Percentiles rank a stretch among this genome's conserved stretches.
These are phyloP conservation scores for Barbarea vulgaris DNA, from an alignment of 345 rosid genomes.

Conservation along the genomic window DNA sequence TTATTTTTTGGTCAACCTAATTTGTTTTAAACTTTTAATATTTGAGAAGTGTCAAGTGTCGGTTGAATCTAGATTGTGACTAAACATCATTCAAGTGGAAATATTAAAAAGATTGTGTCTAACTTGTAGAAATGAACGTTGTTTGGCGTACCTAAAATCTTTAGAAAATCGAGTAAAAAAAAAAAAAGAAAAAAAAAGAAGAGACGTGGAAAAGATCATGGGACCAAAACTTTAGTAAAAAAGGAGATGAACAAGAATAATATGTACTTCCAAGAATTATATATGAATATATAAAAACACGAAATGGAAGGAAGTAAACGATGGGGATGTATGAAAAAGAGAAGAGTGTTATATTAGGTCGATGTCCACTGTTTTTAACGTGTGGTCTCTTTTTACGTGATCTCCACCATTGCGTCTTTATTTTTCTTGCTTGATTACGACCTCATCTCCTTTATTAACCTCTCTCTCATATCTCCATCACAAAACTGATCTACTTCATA, in stretches of 20 bases:
- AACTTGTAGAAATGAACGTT: neutral
- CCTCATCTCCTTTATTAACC: conserved; percentile 12
- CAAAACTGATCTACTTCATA: neutral
- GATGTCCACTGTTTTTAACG: conserved; percentile 35
- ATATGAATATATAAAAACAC: neutral
- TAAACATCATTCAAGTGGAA: conserved; percentile 2
- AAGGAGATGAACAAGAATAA: conserved; percentile 18
- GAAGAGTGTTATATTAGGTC: conserved; percentile 32
- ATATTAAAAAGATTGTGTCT: neutral
- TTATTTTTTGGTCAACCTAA: neutral
- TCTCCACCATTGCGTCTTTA: conserved; percentile 27
- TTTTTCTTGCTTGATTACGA: conserved; percentile 30
- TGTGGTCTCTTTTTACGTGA: conserved; percentile 29
- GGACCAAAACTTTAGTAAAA: conserved; percentile 26
- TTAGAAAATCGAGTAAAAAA: neutral
- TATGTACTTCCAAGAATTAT: conserved; percentile 16
- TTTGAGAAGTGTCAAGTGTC: neutral
- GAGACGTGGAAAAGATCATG: conserved; percentile 10
- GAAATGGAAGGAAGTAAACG: conserved; percentile 17
- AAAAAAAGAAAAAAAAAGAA: neutral
- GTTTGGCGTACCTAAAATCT: neutral
- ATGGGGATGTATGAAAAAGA: conserved; percentile 29
- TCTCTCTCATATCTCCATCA: neutral
- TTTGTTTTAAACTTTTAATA: neutral
- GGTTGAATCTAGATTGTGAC: neutral